These are phyloP conservation scores for Primulina tabacum DNA, from an alignment of 257 asterid species.

Conservation along the genomic window DNA sequence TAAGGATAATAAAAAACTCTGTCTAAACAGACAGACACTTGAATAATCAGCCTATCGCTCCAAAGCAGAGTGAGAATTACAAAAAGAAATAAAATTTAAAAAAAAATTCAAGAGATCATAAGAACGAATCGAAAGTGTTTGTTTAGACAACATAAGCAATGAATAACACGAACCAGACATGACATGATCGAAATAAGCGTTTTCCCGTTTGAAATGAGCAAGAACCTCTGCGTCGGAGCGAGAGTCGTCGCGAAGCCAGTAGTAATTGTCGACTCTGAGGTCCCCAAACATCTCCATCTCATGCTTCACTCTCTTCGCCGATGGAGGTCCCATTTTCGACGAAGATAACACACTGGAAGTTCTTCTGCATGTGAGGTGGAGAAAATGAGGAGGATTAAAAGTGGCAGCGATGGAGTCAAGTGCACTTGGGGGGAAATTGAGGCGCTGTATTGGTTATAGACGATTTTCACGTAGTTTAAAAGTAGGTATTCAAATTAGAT, in stretches of 20 bases:
- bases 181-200: constrained; percentile 55
- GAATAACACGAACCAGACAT: constrained; percentile 60
- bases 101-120: background rate
- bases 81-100: no score
- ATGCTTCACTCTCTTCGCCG: constrained; percentile 70
- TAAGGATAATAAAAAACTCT: no score
- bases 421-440: no score
- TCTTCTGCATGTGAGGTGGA: background rate
- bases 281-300: constrained; percentile 95
- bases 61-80: background rate
- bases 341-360: background rate
- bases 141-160: background rate
- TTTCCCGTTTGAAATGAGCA: constrained; percentile 62
- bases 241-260: constrained; percentile 96
- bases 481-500: no score
- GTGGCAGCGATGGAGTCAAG: background rate
- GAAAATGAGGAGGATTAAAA: background rate
- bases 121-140: background rate
- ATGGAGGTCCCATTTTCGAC: constrained; percentile 52
- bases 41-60: background rate
- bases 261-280: constrained; percentile 73
- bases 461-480: no score
- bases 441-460: no score
- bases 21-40: background rate
- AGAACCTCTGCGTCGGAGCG: constrained; percentile 65